A percentile compares a stretch with the other conserved stretches of the same genome.
Conservation (phyloP, 2,329 filamentous ascomycete species). For the Penicillium sp. region DNA sequence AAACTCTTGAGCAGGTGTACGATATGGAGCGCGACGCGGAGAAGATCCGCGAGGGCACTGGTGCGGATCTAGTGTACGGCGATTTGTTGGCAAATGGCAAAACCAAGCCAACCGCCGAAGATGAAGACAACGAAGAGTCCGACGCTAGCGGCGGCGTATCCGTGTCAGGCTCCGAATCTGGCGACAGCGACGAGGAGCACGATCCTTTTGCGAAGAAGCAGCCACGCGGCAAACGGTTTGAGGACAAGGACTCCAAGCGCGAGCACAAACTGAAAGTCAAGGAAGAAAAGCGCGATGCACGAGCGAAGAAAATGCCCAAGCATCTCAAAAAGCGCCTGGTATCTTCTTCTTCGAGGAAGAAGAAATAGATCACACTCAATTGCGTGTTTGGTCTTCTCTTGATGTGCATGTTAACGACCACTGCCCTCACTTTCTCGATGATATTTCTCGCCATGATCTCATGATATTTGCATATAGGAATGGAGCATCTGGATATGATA, state of each 20-base stretch:
- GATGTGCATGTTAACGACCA: slow-evolving; percentile 12
- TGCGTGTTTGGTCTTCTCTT: slow-evolving; percentile 10
- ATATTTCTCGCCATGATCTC: slow-evolving; percentile 24
- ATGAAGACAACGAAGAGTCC: slow-evolving; percentile 32
- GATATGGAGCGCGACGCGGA: slow-evolving; percentile 88
- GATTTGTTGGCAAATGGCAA: slow-evolving; percentile 69
- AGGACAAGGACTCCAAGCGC: slow-evolving; percentile 86
- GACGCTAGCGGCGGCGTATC: slow-evolving; percentile 35
- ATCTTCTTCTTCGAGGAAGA: slow-evolving; percentile 30
- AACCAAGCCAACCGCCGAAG: slow-evolving; percentile 28
- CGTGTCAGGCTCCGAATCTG: slow-evolving; percentile 41
- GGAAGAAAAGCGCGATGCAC: slow-evolving; percentile 88
- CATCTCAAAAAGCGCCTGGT: slow-evolving; percentile 69
- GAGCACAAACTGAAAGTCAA: slow-evolving; percentile 87
- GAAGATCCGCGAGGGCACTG: slow-evolving; percentile 66
- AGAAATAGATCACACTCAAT: slow-evolving; percentile 24
- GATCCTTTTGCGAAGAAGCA: slow-evolving; percentile 56
- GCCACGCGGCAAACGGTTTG: slow-evolving; percentile 76
- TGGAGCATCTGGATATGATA: slow-evolving; percentile 28
- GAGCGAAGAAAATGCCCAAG: slow-evolving; percentile 95
- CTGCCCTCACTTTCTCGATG: slow-evolving; percentile 12
- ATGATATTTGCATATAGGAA: slow-evolving; percentile 27
- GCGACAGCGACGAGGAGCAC: slow-evolving; percentile 40
- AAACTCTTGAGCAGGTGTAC: slow-evolving; percentile 92
- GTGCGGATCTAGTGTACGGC: slow-evolving; percentile 74